A percentile compares a stretch with the other conserved stretches of the same genome.
Evolutionary conservation across 148 eudicot species (phyloP).

Genomic region (Cornus suecica): DNA sequence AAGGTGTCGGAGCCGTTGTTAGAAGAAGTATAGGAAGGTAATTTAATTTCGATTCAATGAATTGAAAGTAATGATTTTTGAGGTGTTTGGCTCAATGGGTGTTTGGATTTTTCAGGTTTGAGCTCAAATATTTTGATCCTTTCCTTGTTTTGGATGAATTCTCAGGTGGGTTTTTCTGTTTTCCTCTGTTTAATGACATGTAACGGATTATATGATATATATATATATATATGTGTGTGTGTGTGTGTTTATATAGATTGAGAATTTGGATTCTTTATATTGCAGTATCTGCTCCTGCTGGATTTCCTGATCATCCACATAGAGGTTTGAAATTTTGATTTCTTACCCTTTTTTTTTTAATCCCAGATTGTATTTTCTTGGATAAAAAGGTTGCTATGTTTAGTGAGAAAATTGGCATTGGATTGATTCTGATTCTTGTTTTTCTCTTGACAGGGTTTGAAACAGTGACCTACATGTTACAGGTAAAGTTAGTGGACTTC

Average conservation of each 20-base stretch:
- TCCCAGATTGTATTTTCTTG: not conserved
- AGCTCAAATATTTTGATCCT: constrained; percentile 78
- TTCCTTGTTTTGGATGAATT: constrained; percentile 76
- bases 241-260: no score
- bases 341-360: not conserved
- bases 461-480: constrained; percentile 92
- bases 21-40: constrained; percentile 90
- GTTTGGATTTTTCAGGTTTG: constrained; percentile 45
- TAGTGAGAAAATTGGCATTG: not conserved
- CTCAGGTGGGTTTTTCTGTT: constrained; percentile 42
- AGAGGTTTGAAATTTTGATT: constrained; percentile 85
- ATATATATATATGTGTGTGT: no score
- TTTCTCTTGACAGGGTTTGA: constrained; percentile 63
- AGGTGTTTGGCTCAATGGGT: constrained; percentile 16
- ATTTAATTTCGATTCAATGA: not conserved
- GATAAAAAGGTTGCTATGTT: not conserved
- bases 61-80: not conserved
- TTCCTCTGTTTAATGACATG: constrained; percentile 1
- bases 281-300: constrained; percentile 84
- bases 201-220: not conserved
- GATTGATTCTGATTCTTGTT: not conserved
- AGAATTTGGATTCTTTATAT: not conserved
- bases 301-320: constrained; percentile 98
- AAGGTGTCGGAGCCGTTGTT: constrained; percentile 77
- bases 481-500: constrained; percentile 36